Base-by-base conservation (phyloP, 2,329 filamentous ascomycete species). In the Claviceps sp. region DNA sequence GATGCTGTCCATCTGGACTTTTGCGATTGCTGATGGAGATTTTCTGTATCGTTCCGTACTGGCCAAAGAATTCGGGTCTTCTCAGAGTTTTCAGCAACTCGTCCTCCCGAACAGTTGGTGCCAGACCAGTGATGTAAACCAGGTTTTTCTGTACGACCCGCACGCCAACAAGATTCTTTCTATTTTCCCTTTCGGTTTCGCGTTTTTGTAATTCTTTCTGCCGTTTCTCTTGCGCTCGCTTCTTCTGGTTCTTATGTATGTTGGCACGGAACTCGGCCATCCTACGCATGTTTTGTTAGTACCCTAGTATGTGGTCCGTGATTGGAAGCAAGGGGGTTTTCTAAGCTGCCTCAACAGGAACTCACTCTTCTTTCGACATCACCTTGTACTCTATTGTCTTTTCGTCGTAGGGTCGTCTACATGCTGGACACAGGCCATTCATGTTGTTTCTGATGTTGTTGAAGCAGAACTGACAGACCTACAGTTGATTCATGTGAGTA, bases 401-500 rank as follows among this genome's bases (percentile, higher is more conserved):
- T 60, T 98, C 94, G 67, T 96, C 89, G 68, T 98, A 98, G 5
- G 88, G 85, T 66, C 93, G 80, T 70, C 93, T 82, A 67, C 93
- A 98, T 59, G 95, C 95, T n/a, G 93, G 93, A 68, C 93, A 98
- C 53, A 96, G 78, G 38, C 91, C 90, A 65, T 96, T 97, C 79
- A 95, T 89, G 62, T 96, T 96, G 61, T 86, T 95, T 72, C 94
- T 95, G 67, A 98, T 94, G 67, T 97, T 98, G 72, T 98, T 96
- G 75, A 91, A 98, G 72, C 93, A 98, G 71, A 98, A 98, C 75
- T 98, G 94, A 70, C 93, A 98, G 67, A 98, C 91, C 90, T 96
- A 34, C 0, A 43, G 45, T 11, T 50, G 2, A 4, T 4, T 26
- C 1, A 38, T 20, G n/a, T 34, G 9, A 47, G 30, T 13, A 47